phyloP scores from a whole-genome alignment of 2,329 filamentous ascomycete species.

The Calonectria montana region DNA sequence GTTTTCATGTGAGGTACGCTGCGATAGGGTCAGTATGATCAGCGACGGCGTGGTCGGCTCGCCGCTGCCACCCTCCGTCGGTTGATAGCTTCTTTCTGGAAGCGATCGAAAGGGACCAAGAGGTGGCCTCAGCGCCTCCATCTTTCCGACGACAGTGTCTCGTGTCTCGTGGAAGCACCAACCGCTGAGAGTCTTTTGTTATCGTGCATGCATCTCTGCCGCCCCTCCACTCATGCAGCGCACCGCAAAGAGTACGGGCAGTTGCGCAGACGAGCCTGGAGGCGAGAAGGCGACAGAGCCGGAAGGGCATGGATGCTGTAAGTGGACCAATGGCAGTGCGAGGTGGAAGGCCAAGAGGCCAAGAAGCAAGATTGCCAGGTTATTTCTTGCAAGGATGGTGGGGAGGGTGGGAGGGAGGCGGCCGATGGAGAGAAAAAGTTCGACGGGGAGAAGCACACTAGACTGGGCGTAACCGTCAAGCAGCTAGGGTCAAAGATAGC shows the following conservation, averaged over 20 bases:
- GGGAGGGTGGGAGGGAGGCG: conserved; percentile 35
- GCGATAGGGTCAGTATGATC: conserved; percentile 13
- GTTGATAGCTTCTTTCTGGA: conserved; percentile 12
- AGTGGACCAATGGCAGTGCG: conserved; percentile 39
- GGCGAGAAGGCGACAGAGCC: conserved; percentile 25
- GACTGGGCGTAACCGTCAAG: conserved; percentile 1
- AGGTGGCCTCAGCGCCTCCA: conserved; percentile 24
- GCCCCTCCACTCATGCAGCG: conserved; percentile 24
- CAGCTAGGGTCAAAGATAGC: conserved; percentile 20
- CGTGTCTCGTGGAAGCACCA: conserved; percentile 26
- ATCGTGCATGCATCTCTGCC: conserved; percentile 26
- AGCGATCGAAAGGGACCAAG: conserved; percentile 1
- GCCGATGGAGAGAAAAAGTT: conserved; percentile 26
- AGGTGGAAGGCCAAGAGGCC: neutral
- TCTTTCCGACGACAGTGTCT: conserved; percentile 15
- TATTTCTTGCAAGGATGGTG: conserved; percentile 13
- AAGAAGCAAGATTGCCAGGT: conserved; percentile 24
- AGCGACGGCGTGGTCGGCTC: conserved; percentile 4
- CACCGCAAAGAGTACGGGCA: conserved; percentile 15
- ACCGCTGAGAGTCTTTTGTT: conserved; percentile 5
- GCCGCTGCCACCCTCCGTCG: conserved; percentile 9
- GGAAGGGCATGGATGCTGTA: conserved; percentile 43
- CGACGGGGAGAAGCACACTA: neutral
- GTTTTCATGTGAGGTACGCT: conserved; percentile 9
- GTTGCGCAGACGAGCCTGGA: conserved; percentile 23